These are phyloP conservation scores for Teratosphaeria nubilosa DNA, from an alignment of 2,329 filamentous ascomycete species.

Conservation along the genomic window DNA sequence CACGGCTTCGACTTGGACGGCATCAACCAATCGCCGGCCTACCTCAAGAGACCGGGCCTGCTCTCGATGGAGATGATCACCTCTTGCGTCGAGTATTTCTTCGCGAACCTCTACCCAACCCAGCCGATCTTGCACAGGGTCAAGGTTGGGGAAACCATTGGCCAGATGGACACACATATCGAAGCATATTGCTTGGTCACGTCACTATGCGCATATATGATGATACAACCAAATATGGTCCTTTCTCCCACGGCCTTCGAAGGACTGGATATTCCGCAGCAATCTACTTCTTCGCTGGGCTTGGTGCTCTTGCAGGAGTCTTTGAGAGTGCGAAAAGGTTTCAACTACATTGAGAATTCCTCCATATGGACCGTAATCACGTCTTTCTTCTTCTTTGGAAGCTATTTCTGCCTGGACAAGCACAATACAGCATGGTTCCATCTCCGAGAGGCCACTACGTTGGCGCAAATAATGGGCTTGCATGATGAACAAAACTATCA, in stretches of 20 bases:
- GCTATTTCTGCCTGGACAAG: constrained; percentile 52
- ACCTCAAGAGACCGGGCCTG: constrained; percentile 40
- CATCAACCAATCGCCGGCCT: constrained; percentile 30
- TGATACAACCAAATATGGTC: constrained; percentile 40
- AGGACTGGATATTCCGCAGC: constrained; percentile 39
- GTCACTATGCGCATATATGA: constrained; percentile 40
- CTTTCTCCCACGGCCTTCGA: constrained; percentile 32
- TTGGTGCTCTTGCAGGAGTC: constrained; percentile 50
- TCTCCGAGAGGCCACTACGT: constrained; percentile 50
- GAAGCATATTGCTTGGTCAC: constrained; percentile 51
- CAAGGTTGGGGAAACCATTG: constrained; percentile 43
- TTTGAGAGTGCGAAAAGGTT: constrained; percentile 44
- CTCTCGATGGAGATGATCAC: constrained; percentile 40
- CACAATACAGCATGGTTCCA: constrained; percentile 54
- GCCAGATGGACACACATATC: constrained; percentile 40
- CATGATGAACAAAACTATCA: constrained; percentile 49
- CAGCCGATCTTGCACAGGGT: constrained; percentile 49
- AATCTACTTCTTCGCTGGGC: constrained; percentile 37
- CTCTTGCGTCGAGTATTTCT: constrained; percentile 51
- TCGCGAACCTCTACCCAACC: constrained; percentile 53
- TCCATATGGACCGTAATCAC: constrained; percentile 49
- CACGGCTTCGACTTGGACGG: constrained; percentile 29
- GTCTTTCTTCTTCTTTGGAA: constrained; percentile 52
- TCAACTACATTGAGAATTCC: constrained; percentile 48
- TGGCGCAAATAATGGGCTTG: constrained; percentile 49